Evolutionary conservation across 1,284 basidiomycete species (phyloP), one percentile per base, ranked within the genome.

Genomic region (Bjerkandera adusta): DNA sequence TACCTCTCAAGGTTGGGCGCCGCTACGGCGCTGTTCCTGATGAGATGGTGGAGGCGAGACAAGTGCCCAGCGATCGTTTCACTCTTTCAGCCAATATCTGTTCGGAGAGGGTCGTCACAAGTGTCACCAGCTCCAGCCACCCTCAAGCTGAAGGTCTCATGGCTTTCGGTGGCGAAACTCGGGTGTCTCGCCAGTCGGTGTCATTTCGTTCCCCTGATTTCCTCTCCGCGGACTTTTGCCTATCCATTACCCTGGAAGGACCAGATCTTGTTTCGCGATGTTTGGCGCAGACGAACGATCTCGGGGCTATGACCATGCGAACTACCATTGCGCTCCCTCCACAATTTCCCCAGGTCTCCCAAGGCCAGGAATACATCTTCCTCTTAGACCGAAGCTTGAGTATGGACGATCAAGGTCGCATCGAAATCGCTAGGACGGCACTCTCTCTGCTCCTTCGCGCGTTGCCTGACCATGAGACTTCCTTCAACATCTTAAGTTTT

Each of bases 401-500:
- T 43, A 78, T 78, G 75, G 6, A 15, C 51, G 64, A 44, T 37
- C 61, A 81, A 82, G 41, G 25, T 2, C 60, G 70, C 8, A 71
- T 77, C 10, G 61, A 61, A 25, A 67, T 62, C 10, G 74, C 73
- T 1, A 74, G 68, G 49, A 40, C 56, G 16, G 68, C 71, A 0
- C 55, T 77, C 34, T 39, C 43, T 1, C 55, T 71, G 44, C 60
- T 77, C 3, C 59, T 77, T 18, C 63, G 64, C 2, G 65, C 68
- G 56, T 57, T 78, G 10, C 75, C 76, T 1, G 46, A 36, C 30
- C 42, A 52, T 0, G 62, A 62, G 4, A 68, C 73, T 0, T 49
- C 43, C 1, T 73, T 77, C 62, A 81, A 81, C 38, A 66, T 82
- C 15, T 68, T 75, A 44, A 72, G 72, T 47, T 82, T 82, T 56